phyloP scores from a whole-genome alignment of 2,329 filamentous ascomycete genomes.

The Beauveria caledonica region DNA sequence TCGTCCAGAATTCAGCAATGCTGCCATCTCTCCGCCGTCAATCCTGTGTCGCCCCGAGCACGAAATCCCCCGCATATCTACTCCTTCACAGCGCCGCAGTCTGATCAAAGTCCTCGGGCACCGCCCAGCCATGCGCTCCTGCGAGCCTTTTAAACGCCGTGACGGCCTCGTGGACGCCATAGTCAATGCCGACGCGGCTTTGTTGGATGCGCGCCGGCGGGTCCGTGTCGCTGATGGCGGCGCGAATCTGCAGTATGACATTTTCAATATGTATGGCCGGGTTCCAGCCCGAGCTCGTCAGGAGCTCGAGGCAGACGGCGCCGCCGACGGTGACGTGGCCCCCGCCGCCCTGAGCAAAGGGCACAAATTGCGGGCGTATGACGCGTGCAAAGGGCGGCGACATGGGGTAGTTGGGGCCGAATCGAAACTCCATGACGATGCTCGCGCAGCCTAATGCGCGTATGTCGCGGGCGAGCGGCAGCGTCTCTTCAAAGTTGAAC shows the following conservation, averaged over 20 bases:
- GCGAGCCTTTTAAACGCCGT: constrained; percentile 60
- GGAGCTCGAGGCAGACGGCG: constrained; percentile 73
- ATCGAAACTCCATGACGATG: constrained; percentile 74
- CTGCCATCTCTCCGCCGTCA: no score
- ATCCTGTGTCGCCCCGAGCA: no score
- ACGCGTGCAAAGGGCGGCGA: constrained; percentile 79
- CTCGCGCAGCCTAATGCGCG: constrained; percentile 51
- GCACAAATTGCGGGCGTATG: constrained; percentile 69
- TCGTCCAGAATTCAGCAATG: no score
- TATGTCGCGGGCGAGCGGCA: constrained; percentile 72
- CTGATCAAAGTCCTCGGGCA: constrained; percentile 42
- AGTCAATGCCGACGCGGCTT: constrained; percentile 35
- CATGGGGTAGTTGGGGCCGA: constrained; percentile 67
- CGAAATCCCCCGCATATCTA: no score
- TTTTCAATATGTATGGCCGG: constrained; percentile 66
- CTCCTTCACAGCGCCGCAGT: not conserved
- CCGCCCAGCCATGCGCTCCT: constrained; percentile 5
- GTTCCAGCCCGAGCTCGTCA: constrained; percentile 79
- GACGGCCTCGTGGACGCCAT: constrained; percentile 62
- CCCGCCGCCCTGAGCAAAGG: constrained; percentile 65
- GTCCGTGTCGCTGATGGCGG: constrained; percentile 63
- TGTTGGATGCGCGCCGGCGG: constrained; percentile 63
- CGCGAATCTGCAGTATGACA: constrained; percentile 69
- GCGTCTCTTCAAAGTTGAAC: constrained; percentile 63
- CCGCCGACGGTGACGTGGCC: constrained; percentile 81